Evolutionary conservation across 257 asterid genomes (phyloP).

Genomic region (Echium plantagineum): DNA sequence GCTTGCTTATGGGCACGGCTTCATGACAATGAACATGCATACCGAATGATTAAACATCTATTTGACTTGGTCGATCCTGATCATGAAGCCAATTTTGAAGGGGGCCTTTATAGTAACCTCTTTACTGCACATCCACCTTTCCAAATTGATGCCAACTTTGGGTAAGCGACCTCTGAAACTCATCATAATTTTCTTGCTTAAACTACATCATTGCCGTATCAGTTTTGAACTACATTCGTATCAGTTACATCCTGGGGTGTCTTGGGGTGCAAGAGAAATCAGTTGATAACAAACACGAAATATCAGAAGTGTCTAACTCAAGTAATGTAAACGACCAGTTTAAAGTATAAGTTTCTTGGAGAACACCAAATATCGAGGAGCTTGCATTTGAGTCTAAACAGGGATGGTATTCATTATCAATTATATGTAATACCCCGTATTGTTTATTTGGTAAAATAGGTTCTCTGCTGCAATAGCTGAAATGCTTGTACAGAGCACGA

Average conservation of each 20-base stretch:
- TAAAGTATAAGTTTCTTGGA: no score
- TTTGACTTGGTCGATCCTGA: slow-evolving; percentile 55
- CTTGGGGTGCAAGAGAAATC: no score
- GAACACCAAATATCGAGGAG: no score
- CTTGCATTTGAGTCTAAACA: no score
- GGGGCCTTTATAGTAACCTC: slow-evolving; percentile 67
- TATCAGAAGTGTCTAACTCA: no score
- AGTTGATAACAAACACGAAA: no score
- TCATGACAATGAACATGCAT: slow-evolving; percentile 46
- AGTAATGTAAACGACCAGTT: no score
- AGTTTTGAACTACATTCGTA: neutral
- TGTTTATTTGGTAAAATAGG: slow-evolving; percentile 17
- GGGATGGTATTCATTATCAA: no score
- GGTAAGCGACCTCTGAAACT: slow-evolving; percentile 25
- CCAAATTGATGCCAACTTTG: slow-evolving; percentile 81
- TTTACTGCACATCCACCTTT: slow-evolving; percentile 81
- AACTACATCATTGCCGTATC: neutral
- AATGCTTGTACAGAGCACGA: slow-evolving; percentile 73
- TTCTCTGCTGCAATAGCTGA: slow-evolving; percentile 71
- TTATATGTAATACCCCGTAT: neutral
- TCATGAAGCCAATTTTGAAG: slow-evolving; percentile 32
- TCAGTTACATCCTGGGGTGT: slow-evolving; percentile 1
- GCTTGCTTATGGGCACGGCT: slow-evolving; percentile 65
- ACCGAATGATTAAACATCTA: slow-evolving; percentile 56
- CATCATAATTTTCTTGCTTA: neutral